Percentiles rank a stretch among this genome's conserved stretches.
Evolutionary conservation across 441 rosid species (phyloP).

Genomic region (Aquilaria agallochum): DNA sequence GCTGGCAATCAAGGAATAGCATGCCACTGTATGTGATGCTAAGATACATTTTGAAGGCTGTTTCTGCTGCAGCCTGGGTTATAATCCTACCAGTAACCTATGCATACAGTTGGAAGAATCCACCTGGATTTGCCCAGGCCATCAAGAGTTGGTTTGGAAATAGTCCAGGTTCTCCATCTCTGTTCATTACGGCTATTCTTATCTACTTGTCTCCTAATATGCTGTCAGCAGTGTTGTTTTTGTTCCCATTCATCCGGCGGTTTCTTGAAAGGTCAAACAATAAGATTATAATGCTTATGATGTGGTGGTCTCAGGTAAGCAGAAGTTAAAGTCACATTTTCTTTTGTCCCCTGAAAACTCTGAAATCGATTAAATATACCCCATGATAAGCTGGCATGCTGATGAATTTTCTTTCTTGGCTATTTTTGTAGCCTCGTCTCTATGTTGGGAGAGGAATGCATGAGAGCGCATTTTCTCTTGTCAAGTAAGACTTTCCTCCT

Average conservation of each 20-base stretch:
- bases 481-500: slow-evolving; percentile 46
- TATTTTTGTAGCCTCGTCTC: slow-evolving; percentile 58
- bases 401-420: background rate
- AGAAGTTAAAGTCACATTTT: slow-evolving; percentile 1
- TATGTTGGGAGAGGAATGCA: slow-evolving; percentile 96
- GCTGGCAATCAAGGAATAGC: slow-evolving; percentile 67
- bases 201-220: slow-evolving; percentile 71
- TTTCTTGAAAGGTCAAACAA: slow-evolving; percentile 63
- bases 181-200: slow-evolving; percentile 53
- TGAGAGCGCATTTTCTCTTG: slow-evolving; percentile 68
- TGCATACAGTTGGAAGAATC: slow-evolving; percentile 59
- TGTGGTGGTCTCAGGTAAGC: slow-evolving; percentile 98
- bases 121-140: slow-evolving; percentile 57
- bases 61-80: slow-evolving; percentile 75
- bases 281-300: slow-evolving; percentile 60
- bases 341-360: background rate
- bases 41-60: slow-evolving; percentile 59
- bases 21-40: slow-evolving; percentile 58
- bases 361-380: background rate
- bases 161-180: slow-evolving; percentile 46
- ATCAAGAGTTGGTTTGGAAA: slow-evolving; percentile 73
- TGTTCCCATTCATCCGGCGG: slow-evolving; percentile 67
- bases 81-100: slow-evolving; percentile 65
- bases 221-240: slow-evolving; percentile 54
- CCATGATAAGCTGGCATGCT: background rate